A percentile compares a stretch with the other conserved stretches of the same genome.
Conservation (phyloP, 2,329 filamentous ascomycete genomes). For the Colletotrichum magnum region DNA sequence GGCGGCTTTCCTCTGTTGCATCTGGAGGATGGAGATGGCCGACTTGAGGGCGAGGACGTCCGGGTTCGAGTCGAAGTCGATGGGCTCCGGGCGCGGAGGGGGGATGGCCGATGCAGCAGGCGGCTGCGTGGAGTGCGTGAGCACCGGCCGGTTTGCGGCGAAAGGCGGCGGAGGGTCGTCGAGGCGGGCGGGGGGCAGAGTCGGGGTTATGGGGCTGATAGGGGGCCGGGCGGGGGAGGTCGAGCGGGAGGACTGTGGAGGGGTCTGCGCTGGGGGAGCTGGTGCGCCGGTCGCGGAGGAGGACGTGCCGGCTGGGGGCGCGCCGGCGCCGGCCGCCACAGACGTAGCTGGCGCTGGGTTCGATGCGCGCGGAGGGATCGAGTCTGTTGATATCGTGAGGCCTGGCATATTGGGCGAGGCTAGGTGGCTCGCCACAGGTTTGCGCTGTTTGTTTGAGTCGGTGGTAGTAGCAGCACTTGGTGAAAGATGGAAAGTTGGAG, state of each 20-base stretch:
- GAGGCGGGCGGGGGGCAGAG: conserved; percentile 55
- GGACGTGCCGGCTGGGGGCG: conserved; percentile 17
- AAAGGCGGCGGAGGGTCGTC: conserved; percentile 45
- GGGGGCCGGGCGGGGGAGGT: conserved; percentile 64
- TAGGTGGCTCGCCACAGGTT: conserved; percentile 18
- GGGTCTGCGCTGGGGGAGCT: conserved; percentile 28
- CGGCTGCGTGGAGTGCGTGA: conserved; percentile 62
- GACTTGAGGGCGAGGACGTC: conserved; percentile 90
- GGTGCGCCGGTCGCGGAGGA: conserved; percentile 24
- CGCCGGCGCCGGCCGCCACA: conserved; percentile 1
- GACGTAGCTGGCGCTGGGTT: conserved; percentile 31
- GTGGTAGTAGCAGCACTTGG: conserved; percentile 4
- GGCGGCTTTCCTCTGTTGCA: conserved; percentile 84
- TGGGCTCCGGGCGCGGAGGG: conserved; percentile 64
- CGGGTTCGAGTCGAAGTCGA: conserved; percentile 77
- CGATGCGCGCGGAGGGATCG: conserved; percentile 42
- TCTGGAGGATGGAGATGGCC: conserved; percentile 87
- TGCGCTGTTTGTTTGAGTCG: conserved; percentile 9
- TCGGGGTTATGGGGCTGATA: conserved; percentile 70
- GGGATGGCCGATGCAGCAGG: conserved; percentile 54
- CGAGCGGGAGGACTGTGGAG: conserved; percentile 47
- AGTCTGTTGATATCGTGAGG: conserved; percentile 47
- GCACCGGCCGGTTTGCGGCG: conserved; percentile 52
- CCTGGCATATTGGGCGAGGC: conserved; percentile 46
- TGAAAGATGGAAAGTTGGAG: conserved; percentile 3